These are phyloP conservation scores for Linum trigynum DNA, from an alignment of 345 rosid genomes.

Conservation along the genomic window DNA sequence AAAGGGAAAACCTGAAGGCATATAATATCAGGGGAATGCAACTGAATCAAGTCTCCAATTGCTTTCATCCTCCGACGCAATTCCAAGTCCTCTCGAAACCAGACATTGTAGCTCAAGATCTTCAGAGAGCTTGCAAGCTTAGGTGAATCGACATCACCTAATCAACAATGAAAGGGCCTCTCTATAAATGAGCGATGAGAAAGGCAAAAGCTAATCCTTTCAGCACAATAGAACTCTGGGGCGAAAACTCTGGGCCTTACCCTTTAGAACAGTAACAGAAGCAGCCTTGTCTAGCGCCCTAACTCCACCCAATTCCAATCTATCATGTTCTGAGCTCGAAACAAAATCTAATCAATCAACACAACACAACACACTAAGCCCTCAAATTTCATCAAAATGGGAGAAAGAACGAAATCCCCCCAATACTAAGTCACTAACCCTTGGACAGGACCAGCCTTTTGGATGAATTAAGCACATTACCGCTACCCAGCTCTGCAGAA, in stretches of 20 bases:
- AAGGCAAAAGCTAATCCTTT: background rate
- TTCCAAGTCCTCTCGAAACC: constrained; percentile 95
- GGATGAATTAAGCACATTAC: constrained; percentile 22
- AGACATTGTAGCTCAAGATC: constrained; percentile 87
- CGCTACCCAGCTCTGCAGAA: constrained; percentile 18
- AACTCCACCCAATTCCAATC: constrained; percentile 13
- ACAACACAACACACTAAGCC: background rate
- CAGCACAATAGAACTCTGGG: background rate
- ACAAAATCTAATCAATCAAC: background rate
- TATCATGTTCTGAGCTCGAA: constrained; percentile 4
- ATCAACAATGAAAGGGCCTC: constrained; percentile 10
- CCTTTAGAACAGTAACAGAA: constrained; percentile 13
- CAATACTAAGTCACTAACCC: constrained; percentile 22
- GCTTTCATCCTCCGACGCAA: constrained; percentile 70
- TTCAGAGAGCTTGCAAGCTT: constrained; percentile 34
- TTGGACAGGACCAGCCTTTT: constrained; percentile 20
- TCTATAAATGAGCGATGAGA: background rate
- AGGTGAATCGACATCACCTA: constrained; percentile 33
- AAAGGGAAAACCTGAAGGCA: constrained; percentile 70
- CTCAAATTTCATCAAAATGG: background rate
- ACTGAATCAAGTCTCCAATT: constrained; percentile 57
- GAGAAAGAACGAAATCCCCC: background rate
- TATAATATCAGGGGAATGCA: constrained; percentile 79
- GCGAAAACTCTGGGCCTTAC: background rate
- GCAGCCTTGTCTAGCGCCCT: constrained; percentile 14